phyloP scores from a whole-genome alignment of 202 grass and related monocot species.

The Bolboschoenoplectus hybrid region DNA sequence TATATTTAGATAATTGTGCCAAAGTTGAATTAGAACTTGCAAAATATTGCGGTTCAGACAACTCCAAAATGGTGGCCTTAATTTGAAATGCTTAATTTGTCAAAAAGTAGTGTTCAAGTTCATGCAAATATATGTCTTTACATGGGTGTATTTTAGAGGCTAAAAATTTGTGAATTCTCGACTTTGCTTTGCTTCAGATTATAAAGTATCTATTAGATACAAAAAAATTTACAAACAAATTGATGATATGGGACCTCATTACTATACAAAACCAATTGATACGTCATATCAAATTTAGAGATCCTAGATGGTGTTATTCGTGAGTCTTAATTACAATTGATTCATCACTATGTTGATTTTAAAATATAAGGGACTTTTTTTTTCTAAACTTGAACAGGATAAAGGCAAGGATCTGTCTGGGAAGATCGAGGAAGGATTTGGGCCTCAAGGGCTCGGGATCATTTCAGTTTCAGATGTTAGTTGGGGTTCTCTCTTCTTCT shows the following conservation, averaged over 20 bases:
- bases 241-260: background rate
- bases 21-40: background rate
- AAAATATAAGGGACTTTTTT: background rate
- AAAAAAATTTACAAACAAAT: background rate
- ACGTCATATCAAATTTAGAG: background rate
- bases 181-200: background rate
- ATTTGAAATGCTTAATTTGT: background rate
- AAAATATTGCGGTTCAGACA: background rate
- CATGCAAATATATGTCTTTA: background rate
- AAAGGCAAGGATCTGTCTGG: conserved; percentile 58
- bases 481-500: background rate
- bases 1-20: background rate
- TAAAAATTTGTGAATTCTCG: background rate
- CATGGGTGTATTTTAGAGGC: background rate
- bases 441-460: conserved; percentile 81
- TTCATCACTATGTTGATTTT: background rate
- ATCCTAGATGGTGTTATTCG: background rate
- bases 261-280: background rate
- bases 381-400: conserved; percentile 50
- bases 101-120: background rate
- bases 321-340: background rate
- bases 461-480: conserved; percentile 80
- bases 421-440: conserved; percentile 91
- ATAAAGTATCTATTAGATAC: background rate
- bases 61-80: background rate